Evolutionary conservation across 768 basidiomycete genomes (phyloP).

Genomic region (Rhodotorula diobovata): DNA sequence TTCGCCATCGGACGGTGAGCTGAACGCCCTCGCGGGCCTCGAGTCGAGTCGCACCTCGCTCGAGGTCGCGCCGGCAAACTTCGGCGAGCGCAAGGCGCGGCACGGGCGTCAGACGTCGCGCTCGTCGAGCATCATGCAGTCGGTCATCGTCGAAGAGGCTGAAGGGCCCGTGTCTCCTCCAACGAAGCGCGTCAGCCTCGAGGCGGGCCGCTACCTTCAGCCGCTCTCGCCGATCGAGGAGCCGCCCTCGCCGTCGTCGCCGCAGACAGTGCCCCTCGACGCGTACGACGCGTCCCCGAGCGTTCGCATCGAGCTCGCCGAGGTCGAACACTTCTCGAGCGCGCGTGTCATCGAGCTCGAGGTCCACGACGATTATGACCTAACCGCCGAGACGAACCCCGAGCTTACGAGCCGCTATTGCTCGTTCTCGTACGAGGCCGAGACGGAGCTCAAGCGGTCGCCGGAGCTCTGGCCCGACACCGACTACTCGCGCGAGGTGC

Average conservation of each 20-base stretch:
- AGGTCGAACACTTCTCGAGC: no score
- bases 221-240: constrained; percentile 9
- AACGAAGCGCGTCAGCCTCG: background rate
- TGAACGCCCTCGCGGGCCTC: background rate
- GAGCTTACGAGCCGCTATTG: constrained; percentile 6
- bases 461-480: constrained; percentile 29
- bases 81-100: background rate
- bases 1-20: constrained; percentile 6
- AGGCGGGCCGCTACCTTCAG: background rate
- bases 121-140: constrained; percentile 6
- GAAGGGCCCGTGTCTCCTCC: background rate
- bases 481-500: constrained; percentile 24
- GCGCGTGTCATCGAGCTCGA: constrained; percentile 2
- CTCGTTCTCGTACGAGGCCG: constrained; percentile 17
- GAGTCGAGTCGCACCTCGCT: background rate
- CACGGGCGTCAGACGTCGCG: constrained; percentile 14
- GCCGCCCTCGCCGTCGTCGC: background rate
- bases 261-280: background rate
- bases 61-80: background rate
- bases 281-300: background rate
- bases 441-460: constrained; percentile 18
- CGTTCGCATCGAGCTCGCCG: background rate
- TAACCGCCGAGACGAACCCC: constrained; percentile 9
- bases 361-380: constrained; percentile 6
- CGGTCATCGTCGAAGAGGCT: constrained; percentile 8